phyloP scores from a whole-genome alignment of 2,329 filamentous ascomycete genomes.

The Diaporthe humulicola region DNA sequence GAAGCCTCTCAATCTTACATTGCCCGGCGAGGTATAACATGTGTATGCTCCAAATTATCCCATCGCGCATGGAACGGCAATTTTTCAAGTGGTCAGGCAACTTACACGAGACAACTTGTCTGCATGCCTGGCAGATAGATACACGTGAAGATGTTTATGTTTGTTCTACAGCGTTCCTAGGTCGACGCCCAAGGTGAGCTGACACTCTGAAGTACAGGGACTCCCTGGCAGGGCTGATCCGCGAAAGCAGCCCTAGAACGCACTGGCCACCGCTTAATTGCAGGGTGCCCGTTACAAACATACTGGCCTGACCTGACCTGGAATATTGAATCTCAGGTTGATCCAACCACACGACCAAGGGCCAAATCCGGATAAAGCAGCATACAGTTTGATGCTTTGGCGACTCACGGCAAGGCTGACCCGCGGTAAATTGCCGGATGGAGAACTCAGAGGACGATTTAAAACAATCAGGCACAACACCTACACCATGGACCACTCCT shows the following conservation, averaged over 20 bases:
- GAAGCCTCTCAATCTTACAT: too few species aligned
- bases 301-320: constrained; percentile 2
- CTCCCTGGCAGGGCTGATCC: neutral
- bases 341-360: neutral
- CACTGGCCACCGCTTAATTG: constrained; percentile 38
- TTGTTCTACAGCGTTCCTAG: neutral
- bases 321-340: neutral
- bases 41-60: too few species aligned
- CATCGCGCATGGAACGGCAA: neutral
- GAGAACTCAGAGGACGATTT: neutral
- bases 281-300: neutral
- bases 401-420: neutral
- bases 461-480: neutral
- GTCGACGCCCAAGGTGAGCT: neutral
- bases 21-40: too few species aligned
- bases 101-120: neutral
- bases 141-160: too few species aligned
- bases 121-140: neutral
- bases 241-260: neutral
- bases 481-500: constrained; percentile 50
- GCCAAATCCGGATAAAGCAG: neutral
- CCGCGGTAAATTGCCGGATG: neutral
- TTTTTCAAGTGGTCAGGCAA: too few species aligned
- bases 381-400: neutral
- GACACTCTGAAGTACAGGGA: neutral